Percentiles rank a stretch among this genome's conserved stretches.
phyloP scores from a whole-genome alignment of 1,139 yeast species.

The Geotrichum macrosporum region DNA sequence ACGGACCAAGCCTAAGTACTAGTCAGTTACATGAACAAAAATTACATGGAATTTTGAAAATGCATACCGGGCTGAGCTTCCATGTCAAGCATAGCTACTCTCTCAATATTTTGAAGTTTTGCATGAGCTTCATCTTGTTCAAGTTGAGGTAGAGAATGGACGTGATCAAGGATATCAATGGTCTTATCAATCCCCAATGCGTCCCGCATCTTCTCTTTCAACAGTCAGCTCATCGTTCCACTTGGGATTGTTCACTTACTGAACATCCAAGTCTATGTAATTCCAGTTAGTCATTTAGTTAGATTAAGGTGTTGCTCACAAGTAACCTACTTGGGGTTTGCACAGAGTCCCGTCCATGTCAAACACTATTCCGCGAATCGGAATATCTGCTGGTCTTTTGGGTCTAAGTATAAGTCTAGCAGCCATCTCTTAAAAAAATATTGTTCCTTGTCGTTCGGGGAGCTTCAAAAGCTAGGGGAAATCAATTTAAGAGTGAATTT shows the following conservation, averaged over 20 bases:
- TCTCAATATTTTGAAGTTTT: constrained; percentile 49
- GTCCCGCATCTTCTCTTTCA: constrained; percentile 50
- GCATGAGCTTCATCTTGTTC: constrained; percentile 45
- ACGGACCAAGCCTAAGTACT: constrained; percentile 31
- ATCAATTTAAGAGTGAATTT: too few relatives aligned
- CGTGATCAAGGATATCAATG: constrained; percentile 49
- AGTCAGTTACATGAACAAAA: not conserved
- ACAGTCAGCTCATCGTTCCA: too few relatives aligned
- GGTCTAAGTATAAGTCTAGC: constrained; percentile 38
- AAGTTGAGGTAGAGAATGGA: constrained; percentile 42
- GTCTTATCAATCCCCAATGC: constrained; percentile 49
- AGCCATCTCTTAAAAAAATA: constrained; percentile 25
- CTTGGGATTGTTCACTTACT: too few relatives aligned
- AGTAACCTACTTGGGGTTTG: constrained; percentile 47
- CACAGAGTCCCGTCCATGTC: constrained; percentile 72
- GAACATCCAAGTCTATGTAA: constrained; percentile 54
- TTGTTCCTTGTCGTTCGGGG: too few relatives aligned
- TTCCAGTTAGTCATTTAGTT: constrained; percentile 16
- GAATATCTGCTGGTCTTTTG: constrained; percentile 34
- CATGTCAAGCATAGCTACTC: constrained; percentile 56
- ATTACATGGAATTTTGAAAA: not conserved
- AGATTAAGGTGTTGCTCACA: not conserved
- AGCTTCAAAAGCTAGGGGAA: too few relatives aligned
- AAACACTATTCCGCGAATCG: constrained; percentile 51
- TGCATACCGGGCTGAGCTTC: constrained; percentile 48